Evolutionary conservation across 2,329 filamentous ascomycete genomes (phyloP).

Genomic region (Aspergillus niger): DNA sequence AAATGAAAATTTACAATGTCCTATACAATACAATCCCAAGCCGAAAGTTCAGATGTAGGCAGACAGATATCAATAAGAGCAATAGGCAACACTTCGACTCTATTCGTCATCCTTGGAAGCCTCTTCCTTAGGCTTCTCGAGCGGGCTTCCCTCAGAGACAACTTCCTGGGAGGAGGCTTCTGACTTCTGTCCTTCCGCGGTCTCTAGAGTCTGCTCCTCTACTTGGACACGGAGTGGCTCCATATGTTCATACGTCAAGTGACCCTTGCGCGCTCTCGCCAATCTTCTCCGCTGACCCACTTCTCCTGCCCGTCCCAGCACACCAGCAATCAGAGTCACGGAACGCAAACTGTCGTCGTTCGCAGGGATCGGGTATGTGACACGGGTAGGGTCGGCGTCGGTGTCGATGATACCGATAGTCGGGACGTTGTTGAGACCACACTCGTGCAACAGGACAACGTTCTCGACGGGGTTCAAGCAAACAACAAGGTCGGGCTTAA

Average conservation of each 20-base stretch:
- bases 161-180: not conserved
- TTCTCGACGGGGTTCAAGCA: conserved; percentile 94
- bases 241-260: conserved; percentile 57
- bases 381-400: conserved; percentile 86
- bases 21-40: conserved; percentile 39
- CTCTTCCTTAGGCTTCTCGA: not conserved
- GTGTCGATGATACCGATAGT: conserved; percentile 96
- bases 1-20: conserved; percentile 30
- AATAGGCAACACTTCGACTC: not conserved
- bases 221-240: conserved; percentile 11
- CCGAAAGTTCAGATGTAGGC: conserved; percentile 15
- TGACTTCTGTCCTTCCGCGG: not conserved
- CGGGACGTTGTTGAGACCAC: conserved; percentile 80
- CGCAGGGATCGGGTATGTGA: conserved; percentile 93
- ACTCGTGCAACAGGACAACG: conserved; percentile 86
- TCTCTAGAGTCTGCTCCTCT: not conserved
- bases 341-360: conserved; percentile 95
- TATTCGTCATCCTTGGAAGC: not conserved
- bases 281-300: conserved; percentile 70
- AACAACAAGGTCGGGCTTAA: conserved; percentile 88
- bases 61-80: conserved; percentile 14
- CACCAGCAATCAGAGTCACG: conserved; percentile 77
- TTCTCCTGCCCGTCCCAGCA: conserved; percentile 81
- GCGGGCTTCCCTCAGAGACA: not conserved
- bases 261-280: conserved; percentile 61